phyloP scores from a whole-genome alignment of 140 eudicot genomes.

The Senecio squalidus region DNA sequence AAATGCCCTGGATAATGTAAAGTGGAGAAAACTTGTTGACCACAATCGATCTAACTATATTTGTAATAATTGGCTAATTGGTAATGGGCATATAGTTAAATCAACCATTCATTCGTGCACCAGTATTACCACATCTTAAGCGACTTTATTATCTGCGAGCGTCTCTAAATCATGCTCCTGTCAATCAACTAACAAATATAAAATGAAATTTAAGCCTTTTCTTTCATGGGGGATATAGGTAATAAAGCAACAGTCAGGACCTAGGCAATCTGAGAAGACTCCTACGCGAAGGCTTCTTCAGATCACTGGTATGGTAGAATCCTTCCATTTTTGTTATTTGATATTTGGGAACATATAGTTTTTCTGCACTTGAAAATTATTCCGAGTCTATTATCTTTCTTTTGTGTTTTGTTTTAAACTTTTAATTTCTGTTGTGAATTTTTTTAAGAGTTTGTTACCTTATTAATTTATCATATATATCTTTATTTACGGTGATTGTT shows the following conservation, averaged over 20 bases:
- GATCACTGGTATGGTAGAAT: constrained; percentile 59
- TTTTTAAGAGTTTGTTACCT: background rate
- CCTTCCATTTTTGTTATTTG: constrained; percentile 2
- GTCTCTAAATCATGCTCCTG: background rate
- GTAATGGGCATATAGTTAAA: too few species aligned
- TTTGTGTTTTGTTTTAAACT: background rate
- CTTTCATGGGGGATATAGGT: constrained; percentile 37
- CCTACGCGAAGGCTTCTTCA: constrained; percentile 85
- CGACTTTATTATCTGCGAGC: background rate
- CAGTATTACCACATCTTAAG: too few species aligned
- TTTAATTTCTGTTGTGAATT: background rate
- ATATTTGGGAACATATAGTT: too few species aligned
- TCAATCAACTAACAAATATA: constrained; percentile 1
- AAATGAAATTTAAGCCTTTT: too few species aligned
- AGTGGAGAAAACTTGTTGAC: too few species aligned
- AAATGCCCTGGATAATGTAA: too few species aligned
- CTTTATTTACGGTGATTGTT: background rate
- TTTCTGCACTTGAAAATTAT: too few species aligned
- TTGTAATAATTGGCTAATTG: too few species aligned
- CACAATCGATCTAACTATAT: too few species aligned
- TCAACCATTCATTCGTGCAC: too few species aligned
- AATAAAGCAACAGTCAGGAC: constrained; percentile 59
- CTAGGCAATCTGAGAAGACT: constrained; percentile 67
- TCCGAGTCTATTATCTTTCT: background rate
- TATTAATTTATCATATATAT: background rate